These are phyloP conservation scores for Penicillium mononematosum DNA, from an alignment of 495 filamentous ascomycete species.

Conservation along the genomic window DNA sequence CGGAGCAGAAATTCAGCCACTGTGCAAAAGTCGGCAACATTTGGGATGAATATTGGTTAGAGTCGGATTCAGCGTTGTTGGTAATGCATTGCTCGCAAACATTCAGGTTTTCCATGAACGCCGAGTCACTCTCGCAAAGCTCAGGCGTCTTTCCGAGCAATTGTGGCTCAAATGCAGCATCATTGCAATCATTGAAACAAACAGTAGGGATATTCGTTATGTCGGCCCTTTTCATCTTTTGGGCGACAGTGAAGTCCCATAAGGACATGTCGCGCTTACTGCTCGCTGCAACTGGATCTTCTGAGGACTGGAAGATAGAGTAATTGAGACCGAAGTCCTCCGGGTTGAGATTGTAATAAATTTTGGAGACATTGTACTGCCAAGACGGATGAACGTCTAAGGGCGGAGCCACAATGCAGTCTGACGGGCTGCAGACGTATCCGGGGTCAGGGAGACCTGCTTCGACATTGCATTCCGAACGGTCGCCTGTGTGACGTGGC, in stretches of 20 bases:
- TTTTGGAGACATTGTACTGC: constrained; percentile 48
- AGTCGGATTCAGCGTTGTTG: constrained; percentile 5
- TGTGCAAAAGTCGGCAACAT: constrained; percentile 22
- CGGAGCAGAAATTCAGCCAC: constrained; percentile 22
- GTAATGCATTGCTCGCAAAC: constrained; percentile 38
- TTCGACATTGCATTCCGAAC: constrained; percentile 52
- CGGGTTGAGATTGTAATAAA: constrained; percentile 67
- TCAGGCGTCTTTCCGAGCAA: constrained; percentile 41
- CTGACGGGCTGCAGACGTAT: constrained; percentile 54
- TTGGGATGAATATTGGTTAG: constrained; percentile 8
- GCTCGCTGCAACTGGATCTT: constrained; percentile 1
- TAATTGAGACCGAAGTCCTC: constrained; percentile 60
- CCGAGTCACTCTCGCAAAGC: constrained; percentile 45
- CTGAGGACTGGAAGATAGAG: constrained; percentile 51
- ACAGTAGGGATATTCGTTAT: constrained; percentile 30
- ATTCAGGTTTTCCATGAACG: constrained; percentile 36
- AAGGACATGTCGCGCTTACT: constrained; percentile 9
- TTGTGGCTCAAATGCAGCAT: constrained; percentile 47
- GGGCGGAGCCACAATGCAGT: constrained; percentile 51
- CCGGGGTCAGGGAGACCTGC: constrained; percentile 49
- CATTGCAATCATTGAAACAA: constrained; percentile 58
- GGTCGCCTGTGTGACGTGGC: constrained; percentile 25
- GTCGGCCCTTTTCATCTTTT: constrained; percentile 10
- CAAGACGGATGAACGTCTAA: constrained; percentile 37
- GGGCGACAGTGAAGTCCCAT: not conserved